Conservation (phyloP, 2,329 filamentous ascomycete genomes). For the Chalara sp. region DNA sequence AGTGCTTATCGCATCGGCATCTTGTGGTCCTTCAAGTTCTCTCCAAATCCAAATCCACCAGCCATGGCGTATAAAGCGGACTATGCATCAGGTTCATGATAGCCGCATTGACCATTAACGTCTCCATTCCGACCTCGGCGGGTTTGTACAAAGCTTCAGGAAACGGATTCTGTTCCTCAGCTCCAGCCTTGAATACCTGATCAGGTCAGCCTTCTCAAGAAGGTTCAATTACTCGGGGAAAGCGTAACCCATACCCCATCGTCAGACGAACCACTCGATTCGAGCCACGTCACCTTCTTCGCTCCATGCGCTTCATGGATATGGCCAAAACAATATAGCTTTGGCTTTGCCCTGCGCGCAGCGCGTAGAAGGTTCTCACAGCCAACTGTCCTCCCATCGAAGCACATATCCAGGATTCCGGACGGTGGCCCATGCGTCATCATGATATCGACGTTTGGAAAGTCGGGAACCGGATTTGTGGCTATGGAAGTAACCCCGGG, state of each 20-base stretch:
- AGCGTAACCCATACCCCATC: no score
- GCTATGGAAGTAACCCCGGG: constrained; percentile 12
- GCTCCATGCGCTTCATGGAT: constrained; percentile 51
- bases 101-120: constrained; percentile 54
- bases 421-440: constrained; percentile 55
- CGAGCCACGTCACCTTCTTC: constrained; percentile 43
- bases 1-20: no score
- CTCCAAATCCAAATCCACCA: constrained; percentile 20
- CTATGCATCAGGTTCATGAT: constrained; percentile 37
- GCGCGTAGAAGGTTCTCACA: constrained; percentile 48
- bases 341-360: constrained; percentile 40
- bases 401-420: constrained; percentile 37
- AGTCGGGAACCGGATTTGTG: constrained; percentile 15
- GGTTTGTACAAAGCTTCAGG: constrained; percentile 21
- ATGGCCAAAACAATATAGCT: constrained; percentile 56
- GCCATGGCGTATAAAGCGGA: constrained; percentile 44
- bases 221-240: no score
- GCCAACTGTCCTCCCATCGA: constrained; percentile 28
- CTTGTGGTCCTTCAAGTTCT: no score
- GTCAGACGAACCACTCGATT: constrained; percentile 10
- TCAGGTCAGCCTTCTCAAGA: no score
- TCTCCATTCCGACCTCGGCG: constrained; percentile 36
- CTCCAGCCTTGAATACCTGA: no score
- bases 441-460: constrained; percentile 40
- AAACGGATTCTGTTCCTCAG: constrained; percentile 27